phyloP scores from a whole-genome alignment of 106 monocot genomes.

The Triglochin maritima region DNA sequence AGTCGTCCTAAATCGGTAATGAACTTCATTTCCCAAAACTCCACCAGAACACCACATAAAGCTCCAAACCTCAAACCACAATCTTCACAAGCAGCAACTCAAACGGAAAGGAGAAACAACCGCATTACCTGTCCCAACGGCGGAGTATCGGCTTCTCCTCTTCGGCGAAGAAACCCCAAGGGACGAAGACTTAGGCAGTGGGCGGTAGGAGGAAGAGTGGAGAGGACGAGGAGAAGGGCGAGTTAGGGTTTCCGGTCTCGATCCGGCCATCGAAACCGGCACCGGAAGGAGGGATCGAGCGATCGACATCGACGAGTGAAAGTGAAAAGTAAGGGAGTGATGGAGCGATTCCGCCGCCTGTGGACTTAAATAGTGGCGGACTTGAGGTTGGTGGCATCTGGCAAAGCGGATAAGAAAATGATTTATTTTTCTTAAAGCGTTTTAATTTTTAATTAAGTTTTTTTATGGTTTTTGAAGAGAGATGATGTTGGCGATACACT shows the following conservation, averaged over 20 bases:
- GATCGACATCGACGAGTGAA: not conserved
- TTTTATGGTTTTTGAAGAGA: no score
- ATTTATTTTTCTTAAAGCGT: no score
- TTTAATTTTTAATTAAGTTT: no score
- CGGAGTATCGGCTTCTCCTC: not conserved
- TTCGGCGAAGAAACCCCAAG: not conserved
- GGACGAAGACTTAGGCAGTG: not conserved
- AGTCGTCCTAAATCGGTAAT: no score
- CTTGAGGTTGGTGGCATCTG: no score
- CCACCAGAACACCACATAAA: not conserved
- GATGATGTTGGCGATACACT: no score
- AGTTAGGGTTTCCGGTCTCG: not conserved
- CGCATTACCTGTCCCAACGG: not conserved
- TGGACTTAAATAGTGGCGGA: no score
- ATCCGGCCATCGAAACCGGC: not conserved
- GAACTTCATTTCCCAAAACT: not conserved
- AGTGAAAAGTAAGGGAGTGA: no score
- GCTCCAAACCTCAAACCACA: not conserved
- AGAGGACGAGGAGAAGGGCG: not conserved
- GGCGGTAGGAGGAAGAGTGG: not conserved
- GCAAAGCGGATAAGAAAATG: no score
- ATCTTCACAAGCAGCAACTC: not conserved
- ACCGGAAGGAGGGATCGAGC: not conserved
- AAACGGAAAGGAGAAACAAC: not conserved
- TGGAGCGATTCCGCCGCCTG: no score